Evolutionary conservation across 768 basidiomycete genomes (phyloP), one percentile per base, ranked within the genome.

Genomic region (Termitomyces sp.): DNA sequence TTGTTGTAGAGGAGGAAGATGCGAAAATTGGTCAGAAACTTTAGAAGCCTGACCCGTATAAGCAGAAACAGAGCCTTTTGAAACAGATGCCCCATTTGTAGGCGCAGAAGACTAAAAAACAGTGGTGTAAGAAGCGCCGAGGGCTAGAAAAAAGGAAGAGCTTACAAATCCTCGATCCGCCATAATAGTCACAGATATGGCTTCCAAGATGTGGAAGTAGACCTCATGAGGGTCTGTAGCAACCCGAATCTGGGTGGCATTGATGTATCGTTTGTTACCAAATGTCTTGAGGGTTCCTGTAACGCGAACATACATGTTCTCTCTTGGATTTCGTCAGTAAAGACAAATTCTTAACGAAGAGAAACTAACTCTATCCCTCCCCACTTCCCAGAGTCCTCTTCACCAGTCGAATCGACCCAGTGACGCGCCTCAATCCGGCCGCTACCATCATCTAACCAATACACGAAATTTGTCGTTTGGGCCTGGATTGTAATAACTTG

Each of bases 361-460:
- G 44, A 16, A 5, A 64, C 71, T 22, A 57, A 80, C 79, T 72
- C 72, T 48, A 88, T 79, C 0, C 76, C 81, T 46, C 74, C 74
- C 71, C 74, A 77, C 53, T 78, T 75, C 5, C 76, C 75, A 1
- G 76, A 75, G 33, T 86, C 83, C 4, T 86, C 86, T 27, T 82
- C 82, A 48, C 71, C 72, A 36, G 77, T 77, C 12, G 84, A 78
- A 64, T 94, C 92, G 10, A 87, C 75, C 95, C 96, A 98, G 61
- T 87, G 87, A 24, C 90, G 84, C 24, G 85, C 88, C 65, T 92
- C 89, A 20, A 90, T 82, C 43, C 73, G 74, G 22, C 88, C 93
- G 2, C 91, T 91, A 13, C 95, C 93, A 69, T 99, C 96, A 58
- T 95, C 90, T 5, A 99, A 75, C 57, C 76, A 72, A 67, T 93